Evolutionary conservation across 441 rosid species (phyloP).

Genomic region (Viola pubescens): DNA sequence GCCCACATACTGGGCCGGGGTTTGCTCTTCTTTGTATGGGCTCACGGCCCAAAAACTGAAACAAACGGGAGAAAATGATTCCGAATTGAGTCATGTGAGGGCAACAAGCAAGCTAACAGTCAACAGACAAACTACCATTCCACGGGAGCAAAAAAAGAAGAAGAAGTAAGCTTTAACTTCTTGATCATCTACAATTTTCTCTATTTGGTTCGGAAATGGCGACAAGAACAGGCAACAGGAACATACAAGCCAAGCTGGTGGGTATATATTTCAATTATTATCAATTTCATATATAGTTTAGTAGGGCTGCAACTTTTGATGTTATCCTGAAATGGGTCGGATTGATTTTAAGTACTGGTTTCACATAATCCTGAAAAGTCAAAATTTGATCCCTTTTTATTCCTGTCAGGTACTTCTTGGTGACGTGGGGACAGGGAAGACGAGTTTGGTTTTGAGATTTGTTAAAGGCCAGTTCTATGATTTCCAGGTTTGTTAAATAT

Average conservation of each 20-base stretch:
- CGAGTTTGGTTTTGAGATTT: slow-evolving; percentile 66
- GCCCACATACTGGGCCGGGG: no score
- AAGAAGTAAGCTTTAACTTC: no score
- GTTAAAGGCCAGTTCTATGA: slow-evolving; percentile 66
- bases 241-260: slow-evolving; percentile 87
- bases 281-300: no score
- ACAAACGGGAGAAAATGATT: no score
- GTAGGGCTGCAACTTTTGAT: no score
- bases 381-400: not conserved
- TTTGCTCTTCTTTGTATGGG: no score
- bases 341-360: no score
- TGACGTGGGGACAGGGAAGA: slow-evolving; percentile 79
- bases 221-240: slow-evolving; percentile 54
- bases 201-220: slow-evolving; percentile 16
- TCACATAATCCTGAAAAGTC: no score
- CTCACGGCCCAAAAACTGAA: no score
- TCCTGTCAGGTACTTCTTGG: slow-evolving; percentile 55
- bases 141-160: not conserved
- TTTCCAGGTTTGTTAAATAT: slow-evolving; percentile 41
- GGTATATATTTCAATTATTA: slow-evolving; percentile 45
- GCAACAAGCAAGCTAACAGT: slow-evolving; percentile 18
- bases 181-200: no score
- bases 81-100: not conserved
- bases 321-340: no score
- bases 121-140: slow-evolving; percentile 34